Percentiles rank a stretch among this genome's conserved stretches.
Evolutionary conservation across 306 rosid species (phyloP).

Genomic region (Spatholobus suberectus): DNA sequence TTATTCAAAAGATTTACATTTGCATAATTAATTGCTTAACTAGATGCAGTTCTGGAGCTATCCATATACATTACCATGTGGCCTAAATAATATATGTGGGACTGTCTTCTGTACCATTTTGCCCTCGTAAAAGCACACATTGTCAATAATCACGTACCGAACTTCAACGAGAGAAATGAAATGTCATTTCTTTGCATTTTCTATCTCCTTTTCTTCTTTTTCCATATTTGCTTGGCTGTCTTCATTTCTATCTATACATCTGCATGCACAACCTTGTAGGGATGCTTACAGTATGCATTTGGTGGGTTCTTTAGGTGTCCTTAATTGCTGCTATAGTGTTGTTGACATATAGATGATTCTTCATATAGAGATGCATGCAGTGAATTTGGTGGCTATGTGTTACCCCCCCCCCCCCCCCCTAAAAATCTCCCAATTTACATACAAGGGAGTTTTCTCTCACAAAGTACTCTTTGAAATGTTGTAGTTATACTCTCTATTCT

Average conservation of each 20-base stretch:
- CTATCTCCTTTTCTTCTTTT: not conserved
- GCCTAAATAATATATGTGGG: constrained; percentile 9
- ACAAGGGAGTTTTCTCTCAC: not conserved
- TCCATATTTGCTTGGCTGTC: constrained; percentile 12
- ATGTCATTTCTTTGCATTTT: not conserved
- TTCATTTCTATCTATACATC: constrained; percentile 26
- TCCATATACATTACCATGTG: constrained; percentile 6
- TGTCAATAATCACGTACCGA: not conserved
- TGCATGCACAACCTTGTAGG: constrained; percentile 16
- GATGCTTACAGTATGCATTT: constrained; percentile 30
- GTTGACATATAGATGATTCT: constrained; percentile 11
- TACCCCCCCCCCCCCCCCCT: not conserved
- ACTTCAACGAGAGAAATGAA: not conserved
- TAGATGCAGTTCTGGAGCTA: constrained; percentile 6
- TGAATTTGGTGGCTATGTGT: constrained; percentile 27
- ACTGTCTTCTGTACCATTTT: constrained; percentile 8
- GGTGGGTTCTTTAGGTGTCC: constrained; percentile 12
- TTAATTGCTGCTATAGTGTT: not conserved
- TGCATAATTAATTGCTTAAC: not conserved
- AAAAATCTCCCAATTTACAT: not conserved
- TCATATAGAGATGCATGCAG: not conserved
- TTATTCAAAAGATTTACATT: not conserved
- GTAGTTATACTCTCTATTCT: constrained; percentile 34
- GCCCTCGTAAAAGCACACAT: not conserved
- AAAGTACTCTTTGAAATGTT: not conserved